Conservation (phyloP, 75 land plant species). For the Chamaecyparis obtusa region DNA sequence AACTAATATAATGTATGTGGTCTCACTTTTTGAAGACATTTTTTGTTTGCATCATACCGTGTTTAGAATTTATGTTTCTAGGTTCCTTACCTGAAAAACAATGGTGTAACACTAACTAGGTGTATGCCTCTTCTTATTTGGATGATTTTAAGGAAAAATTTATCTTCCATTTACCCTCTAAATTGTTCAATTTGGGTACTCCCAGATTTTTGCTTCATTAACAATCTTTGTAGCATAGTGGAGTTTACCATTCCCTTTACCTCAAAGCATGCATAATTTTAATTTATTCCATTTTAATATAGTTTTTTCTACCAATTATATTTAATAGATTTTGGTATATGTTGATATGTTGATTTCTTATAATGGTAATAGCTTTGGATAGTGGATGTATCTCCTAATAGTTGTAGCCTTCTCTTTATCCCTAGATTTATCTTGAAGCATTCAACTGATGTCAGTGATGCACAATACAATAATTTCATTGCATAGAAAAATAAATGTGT, state of each 20-base stretch:
- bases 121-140: neutral
- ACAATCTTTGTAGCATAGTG: neutral
- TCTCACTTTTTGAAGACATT: no score
- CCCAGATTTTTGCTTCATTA: neutral
- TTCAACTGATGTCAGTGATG: neutral
- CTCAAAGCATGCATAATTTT: neutral
- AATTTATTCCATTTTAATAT: neutral
- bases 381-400: neutral
- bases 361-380: neutral
- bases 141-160: neutral
- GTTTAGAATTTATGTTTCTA: no score
- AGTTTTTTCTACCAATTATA: neutral
- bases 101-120: neutral
- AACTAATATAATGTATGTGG: no score
- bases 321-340: neutral
- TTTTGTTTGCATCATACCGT: no score
- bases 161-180: neutral
- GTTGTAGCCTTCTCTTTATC: neutral
- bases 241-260: neutral
- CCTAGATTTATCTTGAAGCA: neutral
- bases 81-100: neutral
- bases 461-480: neutral
- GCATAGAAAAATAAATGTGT: neutral
- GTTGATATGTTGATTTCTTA: neutral
- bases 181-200: neutral